These are phyloP conservation scores for Balakata baccata DNA, from an alignment of 345 rosid species.

Conservation along the genomic window DNA sequence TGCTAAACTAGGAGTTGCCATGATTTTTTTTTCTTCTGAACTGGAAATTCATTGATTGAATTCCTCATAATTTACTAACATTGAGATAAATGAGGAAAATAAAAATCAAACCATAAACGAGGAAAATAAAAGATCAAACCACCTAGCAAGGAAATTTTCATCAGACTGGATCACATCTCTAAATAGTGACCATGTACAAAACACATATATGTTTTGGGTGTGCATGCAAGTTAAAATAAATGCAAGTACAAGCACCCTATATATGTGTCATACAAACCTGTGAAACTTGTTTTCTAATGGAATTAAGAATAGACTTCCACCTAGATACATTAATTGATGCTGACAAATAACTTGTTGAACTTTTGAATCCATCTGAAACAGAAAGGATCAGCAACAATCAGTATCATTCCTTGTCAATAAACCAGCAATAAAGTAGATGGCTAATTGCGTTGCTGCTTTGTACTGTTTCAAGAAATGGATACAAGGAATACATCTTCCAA, in stretches of 20 bases:
- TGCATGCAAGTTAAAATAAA: neutral
- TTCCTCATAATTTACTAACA: neutral
- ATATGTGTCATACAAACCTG: conserved; percentile 45
- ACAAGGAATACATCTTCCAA: neutral
- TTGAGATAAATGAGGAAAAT: neutral
- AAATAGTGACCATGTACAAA: neutral
- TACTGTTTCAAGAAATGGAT: neutral
- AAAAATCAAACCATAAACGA: neutral
- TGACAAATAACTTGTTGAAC: conserved; percentile 19
- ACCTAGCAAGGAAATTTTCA: conserved; percentile 2
- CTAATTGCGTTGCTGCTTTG: neutral
- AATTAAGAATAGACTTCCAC: conserved; percentile 59
- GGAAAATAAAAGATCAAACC: neutral
- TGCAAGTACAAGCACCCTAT: neutral
- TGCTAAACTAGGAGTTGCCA: neutral
- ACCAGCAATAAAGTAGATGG: neutral
- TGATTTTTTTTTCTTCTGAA: neutral
- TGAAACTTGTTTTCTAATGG: conserved; percentile 67
- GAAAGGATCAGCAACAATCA: conserved; percentile 8
- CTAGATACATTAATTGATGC: conserved; percentile 34
- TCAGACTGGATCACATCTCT: conserved; percentile 3
- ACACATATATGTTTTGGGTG: neutral
- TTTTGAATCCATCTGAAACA: conserved; percentile 40
- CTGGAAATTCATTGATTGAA: neutral
- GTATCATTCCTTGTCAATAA: conserved; percentile 5